Conservation (phyloP, 306 rosid genomes). For the Inga leiocalycina region DNA sequence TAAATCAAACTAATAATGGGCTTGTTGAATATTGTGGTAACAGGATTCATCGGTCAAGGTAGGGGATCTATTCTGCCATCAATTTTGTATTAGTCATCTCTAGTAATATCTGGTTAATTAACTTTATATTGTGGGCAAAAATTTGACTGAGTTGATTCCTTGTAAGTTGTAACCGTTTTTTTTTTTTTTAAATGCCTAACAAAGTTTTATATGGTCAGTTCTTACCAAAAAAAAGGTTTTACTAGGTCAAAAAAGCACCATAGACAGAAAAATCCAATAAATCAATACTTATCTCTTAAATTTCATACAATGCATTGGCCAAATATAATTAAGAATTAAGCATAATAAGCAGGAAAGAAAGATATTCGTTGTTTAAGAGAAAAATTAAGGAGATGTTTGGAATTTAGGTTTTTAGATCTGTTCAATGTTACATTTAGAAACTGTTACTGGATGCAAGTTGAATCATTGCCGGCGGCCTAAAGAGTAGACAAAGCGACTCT, state of each 20-base stretch:
- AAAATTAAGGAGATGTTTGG: neutral
- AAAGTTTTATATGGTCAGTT: neutral
- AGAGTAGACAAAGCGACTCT: neutral
- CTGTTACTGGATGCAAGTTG: neutral
- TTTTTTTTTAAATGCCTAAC: too few relatives aligned
- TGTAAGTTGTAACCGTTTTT: neutral
- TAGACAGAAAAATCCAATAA: neutral
- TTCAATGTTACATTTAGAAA: neutral
- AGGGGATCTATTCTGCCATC: too few relatives aligned
- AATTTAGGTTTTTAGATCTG: neutral
- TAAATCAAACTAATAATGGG: too few relatives aligned
- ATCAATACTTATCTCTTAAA: neutral
- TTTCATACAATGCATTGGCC: neutral
- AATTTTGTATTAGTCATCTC: too few relatives aligned
- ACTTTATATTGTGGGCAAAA: too few relatives aligned
- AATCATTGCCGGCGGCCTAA: neutral
- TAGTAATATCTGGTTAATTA: too few relatives aligned
- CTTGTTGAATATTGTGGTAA: too few relatives aligned
- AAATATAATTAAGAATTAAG: neutral
- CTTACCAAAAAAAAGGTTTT: neutral
- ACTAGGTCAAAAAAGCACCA: neutral
- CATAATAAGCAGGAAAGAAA: neutral
- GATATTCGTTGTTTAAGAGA: neutral
- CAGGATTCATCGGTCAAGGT: too few relatives aligned
- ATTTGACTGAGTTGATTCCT: neutral